Evolutionary conservation across 2,329 filamentous ascomycete species (phyloP).

Genomic region (Neobulgaria alba): DNA sequence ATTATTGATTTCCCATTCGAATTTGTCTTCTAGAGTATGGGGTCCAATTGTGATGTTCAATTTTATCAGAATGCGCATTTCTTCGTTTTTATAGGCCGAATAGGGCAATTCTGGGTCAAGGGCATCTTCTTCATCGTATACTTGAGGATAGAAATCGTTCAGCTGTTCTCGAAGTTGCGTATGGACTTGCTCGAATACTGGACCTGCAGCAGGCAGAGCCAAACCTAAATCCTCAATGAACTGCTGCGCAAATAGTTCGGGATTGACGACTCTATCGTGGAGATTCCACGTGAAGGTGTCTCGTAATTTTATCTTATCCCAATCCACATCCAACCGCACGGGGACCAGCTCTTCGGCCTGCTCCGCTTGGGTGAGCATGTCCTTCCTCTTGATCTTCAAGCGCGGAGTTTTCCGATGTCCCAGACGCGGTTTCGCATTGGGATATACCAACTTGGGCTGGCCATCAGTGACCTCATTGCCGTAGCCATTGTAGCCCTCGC

Average conservation of each 20-base stretch:
- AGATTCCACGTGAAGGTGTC: constrained; percentile 99
- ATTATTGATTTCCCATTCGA: constrained; percentile 99
- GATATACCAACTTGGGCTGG: constrained; percentile 67
- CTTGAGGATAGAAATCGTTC: constrained; percentile 85
- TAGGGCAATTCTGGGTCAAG: constrained; percentile 87
- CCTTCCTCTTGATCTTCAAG: constrained; percentile 68
- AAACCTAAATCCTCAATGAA: constrained; percentile 85
- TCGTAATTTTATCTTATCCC: constrained; percentile 89
- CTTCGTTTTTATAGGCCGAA: constrained; percentile 93
- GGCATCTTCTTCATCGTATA: constrained; percentile 82
- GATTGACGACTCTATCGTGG: constrained; percentile 74
- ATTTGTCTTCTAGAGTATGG: constrained; percentile 90
- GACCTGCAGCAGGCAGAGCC: constrained; percentile 60
- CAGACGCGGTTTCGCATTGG: constrained; percentile 63
- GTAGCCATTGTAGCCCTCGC: constrained; percentile 76
- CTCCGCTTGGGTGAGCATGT: constrained; percentile 78
- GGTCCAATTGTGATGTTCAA: constrained; percentile 96
- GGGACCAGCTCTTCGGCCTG: constrained; percentile 88
- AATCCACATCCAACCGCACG: constrained; percentile 84
- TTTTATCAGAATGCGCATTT: constrained; percentile 94
- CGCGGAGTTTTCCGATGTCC: constrained; percentile 68
- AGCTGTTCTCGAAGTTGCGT: constrained; percentile 81
- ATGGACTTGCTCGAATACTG: constrained; percentile 51
- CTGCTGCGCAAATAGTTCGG: constrained; percentile 78
- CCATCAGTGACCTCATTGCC: constrained; percentile 81